Evolutionary conservation across 352 stramenopile species (phyloP), one percentile per base, ranked within the genome.

Genomic region (Phytophthora europaea): DNA sequence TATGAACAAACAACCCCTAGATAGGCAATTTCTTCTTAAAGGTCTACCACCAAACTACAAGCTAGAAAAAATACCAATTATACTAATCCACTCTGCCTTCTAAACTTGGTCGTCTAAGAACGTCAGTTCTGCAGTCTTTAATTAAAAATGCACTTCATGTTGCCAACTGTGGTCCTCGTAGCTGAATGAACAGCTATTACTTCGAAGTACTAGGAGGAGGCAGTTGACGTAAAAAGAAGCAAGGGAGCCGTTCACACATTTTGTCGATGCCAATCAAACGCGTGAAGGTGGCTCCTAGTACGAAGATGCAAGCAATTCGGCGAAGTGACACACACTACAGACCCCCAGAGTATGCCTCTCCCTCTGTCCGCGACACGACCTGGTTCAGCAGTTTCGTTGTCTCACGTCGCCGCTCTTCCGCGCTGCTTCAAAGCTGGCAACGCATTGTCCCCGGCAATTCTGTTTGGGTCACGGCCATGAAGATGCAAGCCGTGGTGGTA

Each of bases 401-500:
- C 9, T 23, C 43, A 20, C 43, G 43, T 9, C 43, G 43, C 18
- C 43, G 43, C 20, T 50, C 43, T 50, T 50, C 43, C 18, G 43
- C 18, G 1, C 43, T 50, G 0, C 43, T 23, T 16, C 43, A 50
- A 23, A 50, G 43, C 43, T 50, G 18, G 43, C 43, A 22, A n/a
- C 43, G 43, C 8, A 22, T 50, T 22, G 16, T 22, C 18, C 43
- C 43, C 8, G 18, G 16, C 18, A 50, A n/a, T 4, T 50, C 43
- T 3, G 18, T 50, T n/a, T 50, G 43, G 43, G 18, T 50, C 43
- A 50, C 43, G 8, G 43, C 43, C 6, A 6, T 50, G 18, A 50
- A 50, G 43, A 50, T 50, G 43, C 43, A 50, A 50, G 43, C 43
- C 6, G 18, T 77, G 8, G 53, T 80, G 26, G 23, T 77, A 23